Percentiles rank a stretch among this genome's conserved stretches.
Evolutionary conservation across 2,329 filamentous ascomycete species (phyloP).

Genomic region (Hirsutella rhossiliensis): DNA sequence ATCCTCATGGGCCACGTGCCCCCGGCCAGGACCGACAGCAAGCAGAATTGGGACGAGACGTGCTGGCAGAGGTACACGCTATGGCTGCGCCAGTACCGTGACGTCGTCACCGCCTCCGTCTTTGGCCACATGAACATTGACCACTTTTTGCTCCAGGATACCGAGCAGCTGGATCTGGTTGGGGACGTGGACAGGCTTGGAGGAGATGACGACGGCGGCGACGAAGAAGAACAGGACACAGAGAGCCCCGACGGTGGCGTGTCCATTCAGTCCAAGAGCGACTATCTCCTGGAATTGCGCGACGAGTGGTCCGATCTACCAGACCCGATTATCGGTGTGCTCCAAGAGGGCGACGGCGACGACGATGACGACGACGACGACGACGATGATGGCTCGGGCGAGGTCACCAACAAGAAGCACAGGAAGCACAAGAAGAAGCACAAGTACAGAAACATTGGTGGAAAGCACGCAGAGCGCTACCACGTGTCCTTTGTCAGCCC

Average conservation of each 20-base stretch:
- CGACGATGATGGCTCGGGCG: slow-evolving; percentile 7
- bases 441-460: slow-evolving; percentile 55
- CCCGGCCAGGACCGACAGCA: slow-evolving; percentile 73
- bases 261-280: slow-evolving; percentile 48
- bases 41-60: slow-evolving; percentile 86
- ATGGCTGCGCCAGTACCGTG: slow-evolving; percentile 82
- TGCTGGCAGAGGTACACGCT: slow-evolving; percentile 97
- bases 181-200: not conserved
- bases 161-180: slow-evolving; percentile 55
- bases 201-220: slow-evolving; percentile 25
- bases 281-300: slow-evolving; percentile 71
- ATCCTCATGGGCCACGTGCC: slow-evolving; percentile 93
- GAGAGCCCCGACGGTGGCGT: slow-evolving; percentile 25
- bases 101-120: slow-evolving; percentile 67
- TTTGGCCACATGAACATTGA: slow-evolving; percentile 99
- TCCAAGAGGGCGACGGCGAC: slow-evolving; percentile 8
- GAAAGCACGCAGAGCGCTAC: slow-evolving; percentile 74
- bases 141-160: slow-evolving; percentile 89
- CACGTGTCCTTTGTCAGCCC: slow-evolving; percentile 70
- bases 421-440: slow-evolving; percentile 31
- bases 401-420: slow-evolving; percentile 18
- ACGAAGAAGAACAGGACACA: not conserved
- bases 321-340: slow-evolving; percentile 24
- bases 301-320: slow-evolving; percentile 69
- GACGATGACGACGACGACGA: slow-evolving; percentile 9